Percentiles rank a stretch among this genome's conserved stretches.
phyloP scores from a whole-genome alignment of 2,329 filamentous ascomycete genomes.

The Exophiala dermatitidis region DNA sequence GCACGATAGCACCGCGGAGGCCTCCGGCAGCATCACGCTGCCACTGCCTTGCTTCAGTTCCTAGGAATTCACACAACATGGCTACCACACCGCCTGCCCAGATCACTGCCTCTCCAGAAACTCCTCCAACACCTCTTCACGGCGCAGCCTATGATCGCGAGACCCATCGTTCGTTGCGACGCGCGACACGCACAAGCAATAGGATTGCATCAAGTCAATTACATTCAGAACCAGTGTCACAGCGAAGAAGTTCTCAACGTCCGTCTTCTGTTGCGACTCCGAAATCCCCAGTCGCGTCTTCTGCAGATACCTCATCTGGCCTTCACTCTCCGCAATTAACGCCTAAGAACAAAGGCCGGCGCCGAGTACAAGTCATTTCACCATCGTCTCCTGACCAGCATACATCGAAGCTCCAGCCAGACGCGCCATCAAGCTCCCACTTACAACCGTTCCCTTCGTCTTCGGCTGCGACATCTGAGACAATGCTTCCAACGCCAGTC shows the following conservation, averaged over 20 bases:
- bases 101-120: conserved; percentile 25
- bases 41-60: conserved; percentile 9
- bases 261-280: conserved; percentile 14
- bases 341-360: conserved; percentile 20
- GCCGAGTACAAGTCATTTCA: conserved; percentile 22
- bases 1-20: background rate
- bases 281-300: conserved; percentile 10
- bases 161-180: background rate
- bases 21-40: background rate
- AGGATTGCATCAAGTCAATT: conserved; percentile 12
- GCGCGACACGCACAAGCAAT: conserved; percentile 15
- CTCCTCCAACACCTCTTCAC: conserved; percentile 41
- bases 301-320: conserved; percentile 3
- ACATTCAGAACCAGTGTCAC: conserved; percentile 14
- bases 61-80: conserved; percentile 30
- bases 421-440: conserved; percentile 27
- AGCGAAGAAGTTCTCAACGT: background rate
- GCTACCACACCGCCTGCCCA: conserved; percentile 41
- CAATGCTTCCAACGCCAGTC: conserved; percentile 54
- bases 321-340: conserved; percentile 23
- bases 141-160: conserved; percentile 38
- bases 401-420: conserved; percentile 19
- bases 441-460: conserved; percentile 26
- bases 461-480: conserved; percentile 31
- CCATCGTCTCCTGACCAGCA: conserved; percentile 22